Conservation (phyloP, 169 alveolate species). For the Plasmodium knowlesi region DNA sequence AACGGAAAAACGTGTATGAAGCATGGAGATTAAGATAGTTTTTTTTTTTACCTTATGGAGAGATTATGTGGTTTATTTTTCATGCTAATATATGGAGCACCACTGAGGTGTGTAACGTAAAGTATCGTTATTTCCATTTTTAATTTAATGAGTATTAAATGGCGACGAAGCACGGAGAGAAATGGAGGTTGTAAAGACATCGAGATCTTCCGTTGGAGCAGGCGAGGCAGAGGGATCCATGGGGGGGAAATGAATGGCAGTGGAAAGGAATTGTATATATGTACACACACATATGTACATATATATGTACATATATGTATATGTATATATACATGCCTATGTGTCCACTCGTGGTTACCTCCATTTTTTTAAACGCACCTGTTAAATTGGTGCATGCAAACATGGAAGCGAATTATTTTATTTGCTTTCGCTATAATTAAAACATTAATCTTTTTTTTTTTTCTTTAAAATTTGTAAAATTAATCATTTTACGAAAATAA, state of each 20-base stretch:
- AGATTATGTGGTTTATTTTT: not conserved
- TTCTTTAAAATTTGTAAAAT: too few relatives aligned
- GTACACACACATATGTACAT: not conserved
- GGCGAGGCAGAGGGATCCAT: not conserved
- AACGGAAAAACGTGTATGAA: not conserved
- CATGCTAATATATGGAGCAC: not conserved
- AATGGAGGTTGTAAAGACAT: not conserved
- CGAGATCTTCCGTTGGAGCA: not conserved
- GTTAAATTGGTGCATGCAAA: not conserved
- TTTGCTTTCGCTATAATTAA: not conserved
- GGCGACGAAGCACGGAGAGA: not conserved
- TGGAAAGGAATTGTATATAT: not conserved
- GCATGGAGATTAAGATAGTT: not conserved
- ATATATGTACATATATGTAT: not conserved
- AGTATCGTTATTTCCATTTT: not conserved
- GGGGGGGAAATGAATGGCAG: not conserved
- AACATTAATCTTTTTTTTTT: not conserved
- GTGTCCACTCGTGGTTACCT: not conserved
- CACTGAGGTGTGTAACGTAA: not conserved
- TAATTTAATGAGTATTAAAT: not conserved
- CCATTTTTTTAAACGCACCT: not conserved
- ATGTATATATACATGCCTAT: not conserved
- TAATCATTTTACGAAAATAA: too few relatives aligned
- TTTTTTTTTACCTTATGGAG: not conserved
- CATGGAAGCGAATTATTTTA: not conserved